Evolutionary conservation across 2,329 filamentous ascomycete genomes (phyloP).

Genomic region (Pezicula carpinea): DNA sequence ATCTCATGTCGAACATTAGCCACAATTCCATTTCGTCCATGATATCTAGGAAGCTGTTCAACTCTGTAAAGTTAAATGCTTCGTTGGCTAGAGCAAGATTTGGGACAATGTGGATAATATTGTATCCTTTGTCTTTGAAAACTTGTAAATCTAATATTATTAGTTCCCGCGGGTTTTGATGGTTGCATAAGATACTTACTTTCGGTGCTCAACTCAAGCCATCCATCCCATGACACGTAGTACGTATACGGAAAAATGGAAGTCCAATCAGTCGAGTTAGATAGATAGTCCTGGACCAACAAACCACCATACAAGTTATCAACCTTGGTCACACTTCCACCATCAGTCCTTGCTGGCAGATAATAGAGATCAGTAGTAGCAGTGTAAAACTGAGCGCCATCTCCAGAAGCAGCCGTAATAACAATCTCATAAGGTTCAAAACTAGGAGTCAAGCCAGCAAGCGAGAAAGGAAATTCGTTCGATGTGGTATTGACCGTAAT

Average conservation of each 20-base stretch:
- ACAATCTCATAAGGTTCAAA: constrained; percentile 32
- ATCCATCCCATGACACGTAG: constrained; percentile 37
- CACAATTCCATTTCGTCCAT: constrained; percentile 38
- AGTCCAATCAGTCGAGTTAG: constrained; percentile 19
- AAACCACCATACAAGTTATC: constrained; percentile 40
- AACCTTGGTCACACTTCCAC: constrained; percentile 38
- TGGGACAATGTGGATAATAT: constrained; percentile 27
- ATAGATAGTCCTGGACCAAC: constrained; percentile 29
- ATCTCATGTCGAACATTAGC: constrained; percentile 33
- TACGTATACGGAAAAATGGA: constrained; percentile 41
- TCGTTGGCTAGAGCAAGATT: background rate
- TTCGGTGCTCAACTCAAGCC: constrained; percentile 26
- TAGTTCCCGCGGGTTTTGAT: background rate
- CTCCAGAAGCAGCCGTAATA: constrained; percentile 26
- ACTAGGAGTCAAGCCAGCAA: constrained; percentile 22
- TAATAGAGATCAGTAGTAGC: constrained; percentile 32
- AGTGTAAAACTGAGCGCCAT: constrained; percentile 29
- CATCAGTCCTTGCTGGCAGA: constrained; percentile 35
- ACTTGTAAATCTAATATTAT: constrained; percentile 17
- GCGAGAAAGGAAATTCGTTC: constrained; percentile 31
- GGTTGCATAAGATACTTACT: constrained; percentile 14
- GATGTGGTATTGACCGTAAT: constrained; percentile 31
- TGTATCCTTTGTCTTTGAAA: constrained; percentile 26
- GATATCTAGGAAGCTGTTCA: constrained; percentile 34
- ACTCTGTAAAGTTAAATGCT: constrained; percentile 34